Evolutionary conservation across 371 early-diverging fungal species (phyloP).

Genomic region (Mortierella polycephala): DNA sequence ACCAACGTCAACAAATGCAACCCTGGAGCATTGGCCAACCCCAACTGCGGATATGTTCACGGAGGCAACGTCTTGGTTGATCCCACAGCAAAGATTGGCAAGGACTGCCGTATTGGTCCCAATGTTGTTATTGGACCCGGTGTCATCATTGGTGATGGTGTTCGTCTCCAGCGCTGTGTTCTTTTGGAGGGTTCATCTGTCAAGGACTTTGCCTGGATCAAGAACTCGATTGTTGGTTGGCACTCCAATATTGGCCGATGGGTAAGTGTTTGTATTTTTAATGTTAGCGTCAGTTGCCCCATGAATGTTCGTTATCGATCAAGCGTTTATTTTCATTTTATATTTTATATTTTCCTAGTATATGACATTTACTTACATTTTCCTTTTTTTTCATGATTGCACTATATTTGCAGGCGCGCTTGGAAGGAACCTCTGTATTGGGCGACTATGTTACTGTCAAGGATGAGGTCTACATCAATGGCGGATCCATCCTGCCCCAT

Average conservation of each 20-base stretch:
- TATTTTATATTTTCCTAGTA: neutral
- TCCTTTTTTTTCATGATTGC: neutral
- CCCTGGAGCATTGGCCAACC: conserved; percentile 75
- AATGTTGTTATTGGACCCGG: conserved; percentile 95
- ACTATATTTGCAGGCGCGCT: conserved; percentile 65
- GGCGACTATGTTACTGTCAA: conserved; percentile 95
- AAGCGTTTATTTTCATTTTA: conserved; percentile 1
- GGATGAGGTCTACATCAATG: conserved; percentile 95
- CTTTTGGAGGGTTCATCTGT: conserved; percentile 89
- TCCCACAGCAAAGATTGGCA: conserved; percentile 92
- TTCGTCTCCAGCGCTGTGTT: conserved; percentile 89
- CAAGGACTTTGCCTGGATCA: conserved; percentile 92
- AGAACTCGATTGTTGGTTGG: conserved; percentile 97
- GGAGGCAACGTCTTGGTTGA: conserved; percentile 92
- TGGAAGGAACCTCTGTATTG: conserved; percentile 93
- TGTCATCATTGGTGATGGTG: conserved; percentile 95
- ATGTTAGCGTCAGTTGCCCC: neutral
- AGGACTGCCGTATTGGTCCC: conserved; percentile 95
- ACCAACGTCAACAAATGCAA: conserved; percentile 78
- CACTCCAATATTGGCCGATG: conserved; percentile 93
- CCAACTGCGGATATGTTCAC: conserved; percentile 67
- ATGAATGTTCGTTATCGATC: neutral
- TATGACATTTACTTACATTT: neutral
- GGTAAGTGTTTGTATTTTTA: conserved; percentile 52
- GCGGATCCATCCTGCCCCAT: conserved; percentile 94